Percentiles rank a stretch among this genome's conserved stretches.
Conservation (phyloP, 2,329 filamentous ascomycete species). For the Fusarium multiceps region DNA sequence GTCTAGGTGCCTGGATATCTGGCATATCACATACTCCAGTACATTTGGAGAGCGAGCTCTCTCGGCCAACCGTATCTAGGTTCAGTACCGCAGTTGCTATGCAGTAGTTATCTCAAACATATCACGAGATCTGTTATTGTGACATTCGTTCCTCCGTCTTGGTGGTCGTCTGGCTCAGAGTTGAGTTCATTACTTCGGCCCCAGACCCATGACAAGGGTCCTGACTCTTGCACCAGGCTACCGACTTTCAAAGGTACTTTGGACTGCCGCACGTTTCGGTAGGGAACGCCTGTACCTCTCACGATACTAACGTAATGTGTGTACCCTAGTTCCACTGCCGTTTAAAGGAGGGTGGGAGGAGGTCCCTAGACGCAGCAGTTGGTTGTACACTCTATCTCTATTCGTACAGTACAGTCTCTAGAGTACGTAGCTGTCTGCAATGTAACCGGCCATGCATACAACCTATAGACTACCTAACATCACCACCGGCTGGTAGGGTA, state of each 20-base stretch:
- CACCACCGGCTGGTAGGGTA: not conserved
- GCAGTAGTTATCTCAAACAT: not conserved
- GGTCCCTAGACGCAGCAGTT: constrained; percentile 25
- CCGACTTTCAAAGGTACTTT: not conserved
- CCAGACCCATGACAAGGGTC: constrained; percentile 38
- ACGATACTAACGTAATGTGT: not conserved
- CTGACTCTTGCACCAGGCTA: constrained; percentile 32
- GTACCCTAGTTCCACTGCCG: constrained; percentile 30
- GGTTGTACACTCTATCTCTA: not conserved
- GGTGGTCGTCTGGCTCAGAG: constrained; percentile 35
- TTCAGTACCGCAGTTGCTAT: not conserved
- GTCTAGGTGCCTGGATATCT: not conserved
- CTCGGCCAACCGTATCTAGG: not conserved
- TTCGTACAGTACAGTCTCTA: not conserved
- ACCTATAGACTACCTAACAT: not conserved
- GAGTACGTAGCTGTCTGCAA: constrained; percentile 5
- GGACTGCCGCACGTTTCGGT: not conserved
- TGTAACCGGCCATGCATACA: constrained; percentile 1
- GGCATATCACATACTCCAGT: not conserved
- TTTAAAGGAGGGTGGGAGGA: constrained; percentile 24
- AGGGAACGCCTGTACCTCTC: not conserved
- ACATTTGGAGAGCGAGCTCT: not conserved
- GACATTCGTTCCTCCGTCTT: constrained; percentile 19
- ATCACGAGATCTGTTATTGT: not conserved
- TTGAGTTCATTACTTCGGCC: constrained; percentile 37